A percentile compares a stretch with the other conserved stretches of the same genome.
Evolutionary conservation across 106 monocot genomes (phyloP).

Genomic region (Ottelia alismoides): DNA sequence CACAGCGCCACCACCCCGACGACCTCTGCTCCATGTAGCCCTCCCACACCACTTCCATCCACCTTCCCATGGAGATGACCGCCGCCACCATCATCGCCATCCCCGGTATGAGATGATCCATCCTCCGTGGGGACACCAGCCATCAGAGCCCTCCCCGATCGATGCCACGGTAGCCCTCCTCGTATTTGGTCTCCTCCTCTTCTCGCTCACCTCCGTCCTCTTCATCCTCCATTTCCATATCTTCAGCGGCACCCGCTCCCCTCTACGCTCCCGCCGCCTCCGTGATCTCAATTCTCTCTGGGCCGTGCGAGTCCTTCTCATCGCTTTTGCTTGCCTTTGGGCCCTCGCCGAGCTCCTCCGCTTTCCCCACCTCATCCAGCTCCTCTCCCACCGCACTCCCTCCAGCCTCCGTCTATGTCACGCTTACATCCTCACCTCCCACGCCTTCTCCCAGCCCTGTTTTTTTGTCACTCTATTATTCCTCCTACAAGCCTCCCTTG

Average conservation of each 20-base stretch:
- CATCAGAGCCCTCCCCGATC: background rate
- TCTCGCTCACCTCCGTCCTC: conserved; percentile 10
- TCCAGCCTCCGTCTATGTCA: conserved; percentile 11
- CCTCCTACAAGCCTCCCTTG: conserved; percentile 29
- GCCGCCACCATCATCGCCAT: too few relatives aligned
- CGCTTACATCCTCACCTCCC: conserved; percentile 15
- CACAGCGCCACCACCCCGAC: too few relatives aligned
- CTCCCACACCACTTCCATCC: too few relatives aligned
- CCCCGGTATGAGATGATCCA: too few relatives aligned
- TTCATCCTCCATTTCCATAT: conserved; percentile 16
- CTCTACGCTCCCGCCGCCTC: too few relatives aligned
- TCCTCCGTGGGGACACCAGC: too few relatives aligned
- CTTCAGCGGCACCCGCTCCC: background rate
- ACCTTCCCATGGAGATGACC: too few relatives aligned
- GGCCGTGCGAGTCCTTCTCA: conserved; percentile 31
- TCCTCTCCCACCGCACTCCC: background rate
- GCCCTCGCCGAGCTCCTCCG: conserved; percentile 26
- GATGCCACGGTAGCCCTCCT: conserved; percentile 9
- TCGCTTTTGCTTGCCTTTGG: conserved; percentile 21
- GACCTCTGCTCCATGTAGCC: too few relatives aligned
- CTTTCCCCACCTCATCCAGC: conserved; percentile 11
- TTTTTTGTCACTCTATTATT: conserved; percentile 35
- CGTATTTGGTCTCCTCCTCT: conserved; percentile 6
- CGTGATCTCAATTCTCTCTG: conserved; percentile 25
- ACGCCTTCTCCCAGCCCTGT: conserved; percentile 26